phyloP scores from a whole-genome alignment of 208 protist genomes.

The Trypanosoma caninum region DNA sequence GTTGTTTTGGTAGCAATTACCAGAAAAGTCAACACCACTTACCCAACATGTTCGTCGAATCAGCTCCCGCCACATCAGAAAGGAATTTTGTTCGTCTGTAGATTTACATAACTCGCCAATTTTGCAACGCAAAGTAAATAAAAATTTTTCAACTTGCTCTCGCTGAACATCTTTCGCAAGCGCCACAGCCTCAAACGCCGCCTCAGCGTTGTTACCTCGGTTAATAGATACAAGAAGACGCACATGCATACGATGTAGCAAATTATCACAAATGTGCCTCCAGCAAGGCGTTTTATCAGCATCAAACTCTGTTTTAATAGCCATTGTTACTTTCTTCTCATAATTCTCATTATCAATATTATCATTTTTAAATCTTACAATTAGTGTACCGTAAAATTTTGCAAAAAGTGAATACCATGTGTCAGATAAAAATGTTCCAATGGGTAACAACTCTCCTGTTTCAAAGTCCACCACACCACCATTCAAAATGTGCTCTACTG shows the following conservation, averaged over 20 bases:
- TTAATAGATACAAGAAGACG: slow-evolving; percentile 84
- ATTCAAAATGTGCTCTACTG: slow-evolving; percentile 58
- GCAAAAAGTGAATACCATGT: slow-evolving; percentile 11
- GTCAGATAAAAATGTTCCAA: background rate
- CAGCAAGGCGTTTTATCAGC: slow-evolving; percentile 2
- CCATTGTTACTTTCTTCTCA: background rate
- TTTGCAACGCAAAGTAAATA: slow-evolving; percentile 17
- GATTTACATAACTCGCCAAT: too few relatives aligned
- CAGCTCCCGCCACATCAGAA: too few relatives aligned
- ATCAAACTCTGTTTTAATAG: background rate
- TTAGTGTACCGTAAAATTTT: slow-evolving; percentile 20
- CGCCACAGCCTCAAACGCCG: slow-evolving; percentile 33
- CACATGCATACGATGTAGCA: slow-evolving; percentile 51
- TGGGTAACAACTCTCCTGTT: slow-evolving; percentile 43
- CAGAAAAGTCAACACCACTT: slow-evolving; percentile 82
- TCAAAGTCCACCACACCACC: slow-evolving; percentile 65
- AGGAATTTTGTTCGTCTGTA: too few relatives aligned
- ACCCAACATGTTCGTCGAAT: slow-evolving; percentile 70
- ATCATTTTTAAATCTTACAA: background rate
- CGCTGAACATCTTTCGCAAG: slow-evolving; percentile 44
- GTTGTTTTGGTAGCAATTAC: slow-evolving; percentile 79
- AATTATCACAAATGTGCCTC: background rate
- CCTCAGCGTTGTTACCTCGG: slow-evolving; percentile 30
- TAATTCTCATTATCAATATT: background rate
- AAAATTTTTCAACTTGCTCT: slow-evolving; percentile 32